Percentiles rank a stretch among this genome's conserved stretches.
phyloP scores from a whole-genome alignment of 1,284 basidiomycete species.

The Leccinum pseudoinsigne region DNA sequence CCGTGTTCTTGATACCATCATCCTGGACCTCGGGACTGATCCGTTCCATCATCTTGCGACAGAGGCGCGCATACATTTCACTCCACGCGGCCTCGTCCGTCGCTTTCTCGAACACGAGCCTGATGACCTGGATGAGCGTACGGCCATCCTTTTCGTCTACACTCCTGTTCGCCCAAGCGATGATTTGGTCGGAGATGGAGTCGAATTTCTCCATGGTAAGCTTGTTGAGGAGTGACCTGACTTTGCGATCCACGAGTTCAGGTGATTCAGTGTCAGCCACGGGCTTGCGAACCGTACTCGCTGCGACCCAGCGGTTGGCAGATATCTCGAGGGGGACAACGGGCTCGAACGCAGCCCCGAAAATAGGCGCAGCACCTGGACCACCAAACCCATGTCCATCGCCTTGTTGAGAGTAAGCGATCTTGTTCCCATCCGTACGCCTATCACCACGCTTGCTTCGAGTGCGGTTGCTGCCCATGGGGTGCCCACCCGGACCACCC shows the following conservation, averaged over 20 bases:
- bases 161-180: conserved; percentile 93
- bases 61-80: conserved; percentile 95
- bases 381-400: conserved; percentile 34
- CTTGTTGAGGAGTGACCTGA: conserved; percentile 94
- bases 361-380: conserved; percentile 8
- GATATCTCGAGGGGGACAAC: conserved; percentile 76
- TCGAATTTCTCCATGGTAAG: conserved; percentile 98
- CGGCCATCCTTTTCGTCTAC: conserved; percentile 91
- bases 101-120: conserved; percentile 96
- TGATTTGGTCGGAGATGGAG: conserved; percentile 91
- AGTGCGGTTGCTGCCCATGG: no score
- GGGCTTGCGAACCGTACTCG: conserved; percentile 32
- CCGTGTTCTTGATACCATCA: no score
- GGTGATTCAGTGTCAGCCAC: conserved; percentile 65
- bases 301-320: conserved; percentile 81
- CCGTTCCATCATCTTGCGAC: conserved; percentile 87
- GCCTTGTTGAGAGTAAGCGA: conserved; percentile 26
- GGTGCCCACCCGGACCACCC: no score
- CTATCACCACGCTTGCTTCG: conserved; percentile 53
- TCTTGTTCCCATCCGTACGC: conserved; percentile 43
- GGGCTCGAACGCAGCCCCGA: conserved; percentile 46
- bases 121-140: conserved; percentile 94
- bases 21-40: no score
- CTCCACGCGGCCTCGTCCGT: conserved; percentile 96
- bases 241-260: conserved; percentile 89